Evolutionary conservation across 257 asterid species (phyloP), one percentile per base, ranked within the genome.

Genomic region (Coffea eugenioides): DNA sequence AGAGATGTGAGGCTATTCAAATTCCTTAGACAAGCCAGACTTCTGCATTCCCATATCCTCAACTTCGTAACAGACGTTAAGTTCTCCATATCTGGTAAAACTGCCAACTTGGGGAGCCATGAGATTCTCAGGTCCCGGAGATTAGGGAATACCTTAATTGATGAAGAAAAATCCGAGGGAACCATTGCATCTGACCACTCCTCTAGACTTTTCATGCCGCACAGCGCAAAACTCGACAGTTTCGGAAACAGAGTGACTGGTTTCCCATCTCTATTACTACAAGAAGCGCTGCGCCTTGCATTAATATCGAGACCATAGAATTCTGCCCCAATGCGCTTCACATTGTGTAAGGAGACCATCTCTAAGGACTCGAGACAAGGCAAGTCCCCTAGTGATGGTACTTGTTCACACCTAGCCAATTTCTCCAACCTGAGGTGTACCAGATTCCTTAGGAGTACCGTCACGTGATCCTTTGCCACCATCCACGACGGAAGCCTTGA

Each of bases 341-440:
- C 49, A 14, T 36, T 34, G n/a, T 68, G 41, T 21, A 34, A 5
- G 45, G 21, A 34, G 73, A 13, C 25, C 16, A 68, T 34, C 3
- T 14, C 8, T 34, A 70, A 15, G 20, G 7, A 13, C 46, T 41
- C 10, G 54, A 83, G 80, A 73, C 8, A 52, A 25, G 79, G 79
- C 59, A 57, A 68, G 41, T 57, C 69, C 2, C 79, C 79, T 2
- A 75, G 79, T 56, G 69, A 14, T 75, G 70, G 79, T 5, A 75
- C 6, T 61, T 75, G 52, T 43, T 61, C 46, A 13, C 64, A 77
- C 36, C 4, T 65, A 20, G 27, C 59, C 52, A 74, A 77, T 46
- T 10, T 25, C 61, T 31, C 27, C 31, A 77, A 18, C 20, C 25
- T 20, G 21, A 65, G 12, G 15, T 54, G 15, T 25, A 36, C 36